Percentiles rank a stretch among this genome's conserved stretches.
Conservation (phyloP, 306 rosid species). For the Dryas alaskensis region DNA sequence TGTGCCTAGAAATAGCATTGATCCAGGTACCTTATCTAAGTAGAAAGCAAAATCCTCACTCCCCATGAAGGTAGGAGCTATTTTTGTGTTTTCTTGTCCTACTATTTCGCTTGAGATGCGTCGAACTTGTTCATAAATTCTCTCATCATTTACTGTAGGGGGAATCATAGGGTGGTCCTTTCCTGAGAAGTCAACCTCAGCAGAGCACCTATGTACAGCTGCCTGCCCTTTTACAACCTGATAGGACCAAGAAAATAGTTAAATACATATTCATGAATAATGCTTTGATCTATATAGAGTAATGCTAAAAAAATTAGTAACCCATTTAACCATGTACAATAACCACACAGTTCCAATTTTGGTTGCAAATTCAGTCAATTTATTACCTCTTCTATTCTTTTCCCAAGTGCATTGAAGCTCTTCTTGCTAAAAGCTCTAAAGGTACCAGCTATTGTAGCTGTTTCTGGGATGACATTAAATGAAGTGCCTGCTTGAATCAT, state of each 20-base stretch:
- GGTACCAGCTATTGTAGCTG: constrained; percentile 67
- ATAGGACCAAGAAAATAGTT: not conserved
- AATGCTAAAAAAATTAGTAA: too few species aligned
- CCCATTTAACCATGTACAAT: not conserved
- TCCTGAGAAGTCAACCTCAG: constrained; percentile 62
- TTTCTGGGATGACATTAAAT: constrained; percentile 64
- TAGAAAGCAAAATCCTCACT: constrained; percentile 94
- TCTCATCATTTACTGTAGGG: constrained; percentile 60
- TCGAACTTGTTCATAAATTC: constrained; percentile 51
- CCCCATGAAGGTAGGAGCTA: constrained; percentile 60
- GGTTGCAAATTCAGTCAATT: not conserved
- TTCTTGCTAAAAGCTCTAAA: constrained; percentile 70
- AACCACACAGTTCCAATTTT: not conserved
- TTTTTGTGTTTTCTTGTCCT: constrained; percentile 53
- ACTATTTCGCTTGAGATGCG: constrained; percentile 52
- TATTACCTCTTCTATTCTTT: constrained; percentile 81
- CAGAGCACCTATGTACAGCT: constrained; percentile 69
- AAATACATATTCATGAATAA: not conserved
- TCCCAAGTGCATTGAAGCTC: constrained; percentile 57
- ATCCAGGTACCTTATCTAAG: constrained; percentile 69
- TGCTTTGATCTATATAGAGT: too few species aligned
- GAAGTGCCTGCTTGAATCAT: constrained; percentile 57
- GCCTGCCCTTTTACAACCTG: constrained; percentile 74
- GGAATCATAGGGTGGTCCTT: constrained; percentile 66
- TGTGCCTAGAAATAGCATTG: constrained; percentile 58